A percentile compares a stretch with the other conserved stretches of the same genome.
phyloP scores from a whole-genome alignment of 768 basidiomycete genomes.

The Tulasnella sp. region DNA sequence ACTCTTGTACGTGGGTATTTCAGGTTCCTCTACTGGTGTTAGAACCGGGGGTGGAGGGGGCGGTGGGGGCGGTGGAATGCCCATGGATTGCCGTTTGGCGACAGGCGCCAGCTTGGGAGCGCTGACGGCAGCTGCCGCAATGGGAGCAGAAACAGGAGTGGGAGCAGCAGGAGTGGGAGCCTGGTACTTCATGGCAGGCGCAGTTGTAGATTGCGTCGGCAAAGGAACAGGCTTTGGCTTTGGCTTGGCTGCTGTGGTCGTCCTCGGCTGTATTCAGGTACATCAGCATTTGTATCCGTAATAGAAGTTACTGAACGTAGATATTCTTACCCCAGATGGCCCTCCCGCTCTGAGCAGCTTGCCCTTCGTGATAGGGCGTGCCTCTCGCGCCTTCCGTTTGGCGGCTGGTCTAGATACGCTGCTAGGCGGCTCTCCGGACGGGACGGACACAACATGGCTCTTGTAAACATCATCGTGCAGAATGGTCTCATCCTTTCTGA shows the following conservation, averaged over 20 bases:
- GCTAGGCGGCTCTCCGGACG: constrained; percentile 72
- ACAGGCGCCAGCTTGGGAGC: constrained; percentile 35
- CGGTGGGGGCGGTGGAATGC: constrained; percentile 29
- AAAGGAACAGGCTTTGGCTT: constrained; percentile 27
- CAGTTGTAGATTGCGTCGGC: constrained; percentile 17
- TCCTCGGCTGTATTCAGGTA: constrained; percentile 22
- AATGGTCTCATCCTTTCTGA: constrained; percentile 80
- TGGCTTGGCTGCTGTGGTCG: constrained; percentile 19
- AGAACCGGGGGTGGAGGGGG: constrained; percentile 46
- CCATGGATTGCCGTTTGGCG: constrained; percentile 34
- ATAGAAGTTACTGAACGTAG: not conserved
- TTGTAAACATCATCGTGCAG: constrained; percentile 77
- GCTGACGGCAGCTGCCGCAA: constrained; percentile 19
- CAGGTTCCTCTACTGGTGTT: constrained; percentile 44
- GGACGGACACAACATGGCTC: constrained; percentile 80
- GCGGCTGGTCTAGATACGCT: constrained; percentile 78
- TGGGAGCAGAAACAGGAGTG: constrained; percentile 12
- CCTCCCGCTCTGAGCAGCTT: constrained; percentile 70
- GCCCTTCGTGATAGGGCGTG: constrained; percentile 75
- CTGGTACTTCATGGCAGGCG: constrained; percentile 21
- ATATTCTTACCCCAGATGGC: constrained; percentile 31
- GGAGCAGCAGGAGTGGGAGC: constrained; percentile 18
- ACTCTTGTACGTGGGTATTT: constrained; percentile 67
- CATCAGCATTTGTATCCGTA: not conserved
- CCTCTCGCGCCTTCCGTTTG: constrained; percentile 76